Evolutionary conservation across 2,329 filamentous ascomycete species (phyloP), one percentile per base, ranked within the genome.

Genomic region (Esteya vermicola): DNA sequence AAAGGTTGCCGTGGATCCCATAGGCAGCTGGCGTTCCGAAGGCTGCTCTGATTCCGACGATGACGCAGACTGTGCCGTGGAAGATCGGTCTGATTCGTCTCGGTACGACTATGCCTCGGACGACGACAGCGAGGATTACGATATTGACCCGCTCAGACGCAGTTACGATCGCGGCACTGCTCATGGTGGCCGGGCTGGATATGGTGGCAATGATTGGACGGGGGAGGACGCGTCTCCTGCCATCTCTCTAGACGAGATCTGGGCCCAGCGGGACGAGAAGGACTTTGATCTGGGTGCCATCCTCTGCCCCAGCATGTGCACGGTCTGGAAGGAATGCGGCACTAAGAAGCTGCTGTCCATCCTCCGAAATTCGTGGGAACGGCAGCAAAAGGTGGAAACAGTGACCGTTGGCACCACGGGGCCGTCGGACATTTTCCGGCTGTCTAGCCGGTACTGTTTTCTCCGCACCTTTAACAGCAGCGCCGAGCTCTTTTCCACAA

Each of bases 391-490:
- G n/a, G 28, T 16, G 2, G 18, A 18, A 1, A 45, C 33, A 3
- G 27, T 43, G 9, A 40, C n/a, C 28, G 18, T 31, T 31, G 9
- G 7, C 9, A n/a, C 36, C 1, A 20, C 31, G 12, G n/a, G 44
- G 9, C 31, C 37, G 9, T 10, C 26, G 5, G 36, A 52, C 1
- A 39, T 43, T 4, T 18, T 31, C 4, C 36, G 48, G 21, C 19
- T 51, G 34, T 33, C 35, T n/a, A 45, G 44, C 28, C 47, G 50
- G 6, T 44, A 48, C 20, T 50, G 48, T 37, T 53, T 74, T 23
- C 48, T 75, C 20, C 64, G 69, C n/a, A 63, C 64, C 9, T 67
- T 65, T 45, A 58, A 62, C 43, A 60, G 61, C 36, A 66, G 68
- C 25, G 46, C 71, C 21, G 69, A 72, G 50, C 53, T 75, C 25